These are phyloP conservation scores for Carex pumila DNA, from an alignment of 176 grass and related monocot species.

Conservation along the genomic window DNA sequence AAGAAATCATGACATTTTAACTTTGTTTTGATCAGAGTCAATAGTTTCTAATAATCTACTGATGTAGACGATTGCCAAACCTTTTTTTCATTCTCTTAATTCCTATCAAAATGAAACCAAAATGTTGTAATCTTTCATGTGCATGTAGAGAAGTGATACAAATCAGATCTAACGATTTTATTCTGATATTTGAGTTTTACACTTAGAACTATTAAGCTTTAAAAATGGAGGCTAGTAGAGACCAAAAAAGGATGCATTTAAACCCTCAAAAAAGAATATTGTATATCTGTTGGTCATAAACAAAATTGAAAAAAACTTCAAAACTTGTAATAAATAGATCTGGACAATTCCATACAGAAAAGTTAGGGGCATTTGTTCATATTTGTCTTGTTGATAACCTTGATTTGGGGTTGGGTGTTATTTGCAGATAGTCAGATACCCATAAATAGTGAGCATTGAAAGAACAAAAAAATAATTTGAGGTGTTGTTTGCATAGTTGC, in stretches of 20 bases:
- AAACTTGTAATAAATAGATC: background rate
- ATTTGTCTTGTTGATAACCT: background rate
- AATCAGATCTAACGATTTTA: background rate
- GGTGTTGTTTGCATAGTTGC: background rate
- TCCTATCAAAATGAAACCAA: background rate
- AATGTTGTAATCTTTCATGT: background rate
- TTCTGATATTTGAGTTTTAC: background rate
- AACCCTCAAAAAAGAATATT: background rate
- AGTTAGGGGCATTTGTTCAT: background rate
- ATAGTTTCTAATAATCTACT: background rate
- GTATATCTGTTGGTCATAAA: background rate
- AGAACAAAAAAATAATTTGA: background rate
- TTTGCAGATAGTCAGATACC: background rate
- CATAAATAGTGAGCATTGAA: conserved; percentile 13
- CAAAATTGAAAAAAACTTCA: background rate
- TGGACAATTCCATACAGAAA: background rate
- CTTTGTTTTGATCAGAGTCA: background rate
- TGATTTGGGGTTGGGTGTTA: background rate
- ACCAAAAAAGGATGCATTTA: background rate
- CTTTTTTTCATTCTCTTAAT: background rate
- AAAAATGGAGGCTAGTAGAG: background rate
- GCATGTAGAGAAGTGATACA: background rate
- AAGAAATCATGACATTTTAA: background rate
- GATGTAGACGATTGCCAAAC: background rate
- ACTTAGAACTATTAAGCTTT: background rate